phyloP scores from a whole-genome alignment of 1,284 basidiomycete genomes.

The Cronartium quercuum region DNA sequence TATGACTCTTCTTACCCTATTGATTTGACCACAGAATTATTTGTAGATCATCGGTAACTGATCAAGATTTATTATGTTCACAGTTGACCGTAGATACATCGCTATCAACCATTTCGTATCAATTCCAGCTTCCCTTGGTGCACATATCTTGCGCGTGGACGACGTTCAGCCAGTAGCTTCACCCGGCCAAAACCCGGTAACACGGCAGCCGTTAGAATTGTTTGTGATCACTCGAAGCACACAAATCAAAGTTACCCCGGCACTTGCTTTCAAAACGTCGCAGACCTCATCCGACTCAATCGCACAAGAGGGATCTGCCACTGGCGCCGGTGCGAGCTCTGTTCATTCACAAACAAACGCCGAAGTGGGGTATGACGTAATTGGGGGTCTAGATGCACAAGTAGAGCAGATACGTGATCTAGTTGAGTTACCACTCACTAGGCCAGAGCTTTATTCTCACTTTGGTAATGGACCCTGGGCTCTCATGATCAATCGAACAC shows the following conservation, averaged over 20 bases:
- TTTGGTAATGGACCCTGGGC: constrained; percentile 59
- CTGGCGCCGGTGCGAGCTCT: background rate
- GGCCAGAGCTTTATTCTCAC: constrained; percentile 79
- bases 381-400: constrained; percentile 83
- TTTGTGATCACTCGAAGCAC: constrained; percentile 16
- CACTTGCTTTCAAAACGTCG: background rate
- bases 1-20: background rate
- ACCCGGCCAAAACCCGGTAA: background rate
- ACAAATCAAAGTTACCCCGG: background rate
- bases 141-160: background rate
- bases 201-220: background rate
- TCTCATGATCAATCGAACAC: background rate
- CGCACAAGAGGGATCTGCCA: too few relatives aligned
- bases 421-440: constrained; percentile 86
- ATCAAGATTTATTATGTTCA: background rate
- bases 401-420: constrained; percentile 83
- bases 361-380: constrained; percentile 55
- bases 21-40: background rate
- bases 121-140: background rate
- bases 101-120: constrained; percentile 22
- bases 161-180: background rate
- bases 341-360: background rate
- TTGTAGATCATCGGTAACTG: too few relatives aligned
- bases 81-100: constrained; percentile 31
- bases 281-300: too few relatives aligned